Evolutionary conservation across 345 rosid species (phyloP).

Genomic region (Cardamine resedifolia): DNA sequence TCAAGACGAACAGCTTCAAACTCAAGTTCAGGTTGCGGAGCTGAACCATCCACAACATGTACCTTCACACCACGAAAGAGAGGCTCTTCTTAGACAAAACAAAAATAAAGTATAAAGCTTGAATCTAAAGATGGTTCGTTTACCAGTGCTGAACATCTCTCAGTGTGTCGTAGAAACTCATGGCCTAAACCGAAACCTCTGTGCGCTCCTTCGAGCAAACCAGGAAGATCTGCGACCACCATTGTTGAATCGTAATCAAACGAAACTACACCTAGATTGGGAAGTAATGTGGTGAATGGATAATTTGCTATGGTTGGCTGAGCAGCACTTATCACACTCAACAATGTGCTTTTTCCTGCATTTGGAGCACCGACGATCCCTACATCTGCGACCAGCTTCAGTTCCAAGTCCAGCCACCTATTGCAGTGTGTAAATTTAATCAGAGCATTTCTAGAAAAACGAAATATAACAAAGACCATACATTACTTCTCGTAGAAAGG

Average conservation of each 20-base stretch:
- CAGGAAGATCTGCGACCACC: conserved; percentile 97
- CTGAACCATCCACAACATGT: conserved; percentile 90
- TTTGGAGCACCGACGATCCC: conserved; percentile 95
- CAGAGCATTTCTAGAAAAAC: not conserved
- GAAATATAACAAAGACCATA: not conserved
- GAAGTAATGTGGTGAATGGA: conserved; percentile 91
- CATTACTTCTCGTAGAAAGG: not conserved
- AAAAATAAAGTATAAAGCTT: not conserved
- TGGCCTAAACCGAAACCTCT: conserved; percentile 92
- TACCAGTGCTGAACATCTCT: conserved; percentile 95
- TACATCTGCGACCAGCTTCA: conserved; percentile 85
- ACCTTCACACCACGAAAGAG: conserved; percentile 48
- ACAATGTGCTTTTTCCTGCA: conserved; percentile 92
- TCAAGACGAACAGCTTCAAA: conserved; percentile 94
- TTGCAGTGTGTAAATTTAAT: conserved; percentile 3
- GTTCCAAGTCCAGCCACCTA: conserved; percentile 98
- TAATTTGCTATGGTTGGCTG: conserved; percentile 85
- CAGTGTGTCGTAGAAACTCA: conserved; percentile 87
- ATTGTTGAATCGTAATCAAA: conserved; percentile 84
- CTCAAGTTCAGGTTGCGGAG: conserved; percentile 80
- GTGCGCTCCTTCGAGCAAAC: conserved; percentile 97
- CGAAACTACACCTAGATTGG: conserved; percentile 94
- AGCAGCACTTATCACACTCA: conserved; percentile 89
- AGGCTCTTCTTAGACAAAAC: not conserved
- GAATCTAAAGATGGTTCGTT: conserved; percentile 26